These are phyloP conservation scores for Cruciata laevipes DNA, from an alignment of 257 asterid genomes.

Conservation along the genomic window DNA sequence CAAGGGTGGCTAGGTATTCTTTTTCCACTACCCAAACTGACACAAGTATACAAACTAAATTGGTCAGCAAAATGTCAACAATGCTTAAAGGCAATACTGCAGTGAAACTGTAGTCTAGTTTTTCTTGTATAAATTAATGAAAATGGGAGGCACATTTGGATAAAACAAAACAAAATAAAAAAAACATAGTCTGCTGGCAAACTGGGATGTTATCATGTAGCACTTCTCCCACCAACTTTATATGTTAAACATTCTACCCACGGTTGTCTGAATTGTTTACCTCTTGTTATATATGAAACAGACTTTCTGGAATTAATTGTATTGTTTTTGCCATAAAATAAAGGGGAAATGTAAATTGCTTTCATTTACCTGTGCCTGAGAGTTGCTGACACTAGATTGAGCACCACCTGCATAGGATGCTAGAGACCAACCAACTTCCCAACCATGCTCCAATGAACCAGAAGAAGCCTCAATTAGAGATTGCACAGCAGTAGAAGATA, in stretches of 20 bases:
- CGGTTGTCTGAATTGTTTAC: neutral
- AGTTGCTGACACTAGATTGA: conserved; percentile 40
- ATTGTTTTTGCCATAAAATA: neutral
- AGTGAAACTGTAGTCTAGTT: neutral
- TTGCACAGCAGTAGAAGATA: conserved; percentile 72
- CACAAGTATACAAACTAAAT: neutral
- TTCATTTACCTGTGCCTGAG: conserved; percentile 42
- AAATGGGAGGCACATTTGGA: neutral
- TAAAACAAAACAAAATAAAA: neutral
- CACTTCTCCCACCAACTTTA: neutral
- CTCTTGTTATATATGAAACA: neutral
- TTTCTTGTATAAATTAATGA: neutral
- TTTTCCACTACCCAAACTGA: neutral
- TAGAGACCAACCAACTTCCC: conserved; percentile 99
- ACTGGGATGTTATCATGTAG: neutral
- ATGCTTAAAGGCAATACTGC: neutral
- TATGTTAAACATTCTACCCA: neutral
- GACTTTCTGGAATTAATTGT: neutral
- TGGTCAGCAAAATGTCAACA: neutral
- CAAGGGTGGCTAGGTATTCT: neutral
- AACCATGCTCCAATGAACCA: conserved; percentile 67
- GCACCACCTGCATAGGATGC: conserved; percentile 63
- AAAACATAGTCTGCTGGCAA: neutral
- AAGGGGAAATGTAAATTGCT: conserved; percentile 3
- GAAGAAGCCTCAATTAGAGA: conserved; percentile 79